These are phyloP conservation scores for Aspergillus hortae DNA, from an alignment of 2,329 filamentous ascomycete genomes.

Conservation along the genomic window DNA sequence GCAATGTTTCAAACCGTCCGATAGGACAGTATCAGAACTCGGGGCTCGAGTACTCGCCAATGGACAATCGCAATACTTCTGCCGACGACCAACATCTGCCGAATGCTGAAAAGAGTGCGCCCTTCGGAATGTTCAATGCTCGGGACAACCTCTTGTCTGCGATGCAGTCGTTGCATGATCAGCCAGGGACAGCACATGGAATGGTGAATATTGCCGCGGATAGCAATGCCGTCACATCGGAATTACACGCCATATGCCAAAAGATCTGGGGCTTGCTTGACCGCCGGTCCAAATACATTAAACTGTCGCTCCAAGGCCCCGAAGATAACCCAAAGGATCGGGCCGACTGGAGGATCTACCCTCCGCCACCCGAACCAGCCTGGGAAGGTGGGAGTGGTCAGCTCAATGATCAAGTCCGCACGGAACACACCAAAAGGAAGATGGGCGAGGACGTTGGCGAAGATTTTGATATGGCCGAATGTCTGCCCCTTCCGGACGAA, in stretches of 20 bases:
- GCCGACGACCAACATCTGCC: too few species aligned
- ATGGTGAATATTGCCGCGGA: constrained; percentile 64
- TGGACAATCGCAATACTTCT: too few species aligned
- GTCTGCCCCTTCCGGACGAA: constrained; percentile 67
- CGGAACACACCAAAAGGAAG: constrained; percentile 65
- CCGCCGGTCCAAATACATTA: constrained; percentile 82
- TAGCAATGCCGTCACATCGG: constrained; percentile 76
- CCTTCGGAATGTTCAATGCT: not conserved
- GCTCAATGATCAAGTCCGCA: constrained; percentile 37
- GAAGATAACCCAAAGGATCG: constrained; percentile 86
- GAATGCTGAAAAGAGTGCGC: too few species aligned
- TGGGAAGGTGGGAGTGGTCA: constrained; percentile 62
- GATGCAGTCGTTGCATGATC: constrained; percentile 46
- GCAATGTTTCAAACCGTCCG: not conserved
- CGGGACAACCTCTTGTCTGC: not conserved
- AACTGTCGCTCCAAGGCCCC: constrained; percentile 74
- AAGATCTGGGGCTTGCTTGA: constrained; percentile 90
- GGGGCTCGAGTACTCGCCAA: too few species aligned
- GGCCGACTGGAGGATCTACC: constrained; percentile 81
- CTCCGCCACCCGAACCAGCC: constrained; percentile 83
- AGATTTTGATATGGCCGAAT: constrained; percentile 80
- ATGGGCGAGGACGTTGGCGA: constrained; percentile 86
- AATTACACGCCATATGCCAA: constrained; percentile 80
- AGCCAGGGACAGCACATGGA: constrained; percentile 60
- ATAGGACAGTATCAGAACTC: too few species aligned